These are phyloP conservation scores for Clavispora fructus DNA, from an alignment of 805 yeast species.

Conservation along the genomic window DNA sequence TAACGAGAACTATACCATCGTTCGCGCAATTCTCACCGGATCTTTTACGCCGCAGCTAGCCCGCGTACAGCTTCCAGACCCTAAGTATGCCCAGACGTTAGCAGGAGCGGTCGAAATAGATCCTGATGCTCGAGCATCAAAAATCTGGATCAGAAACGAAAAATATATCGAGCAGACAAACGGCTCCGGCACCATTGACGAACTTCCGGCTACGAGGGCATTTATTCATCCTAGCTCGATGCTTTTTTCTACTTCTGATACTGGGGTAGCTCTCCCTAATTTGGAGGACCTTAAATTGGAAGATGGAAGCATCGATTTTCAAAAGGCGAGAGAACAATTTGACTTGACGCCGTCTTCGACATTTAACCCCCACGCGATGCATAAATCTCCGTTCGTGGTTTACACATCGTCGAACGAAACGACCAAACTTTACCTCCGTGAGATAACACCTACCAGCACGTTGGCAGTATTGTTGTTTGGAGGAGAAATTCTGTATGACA, in stretches of 20 bases:
- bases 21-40: conserved; percentile 70
- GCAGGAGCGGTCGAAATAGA: conserved; percentile 84
- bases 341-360: conserved; percentile 38
- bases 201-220: conserved; percentile 60
- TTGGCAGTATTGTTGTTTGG: conserved; percentile 77
- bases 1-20: conserved; percentile 41
- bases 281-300: conserved; percentile 27
- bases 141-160: conserved; percentile 69
- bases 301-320: conserved; percentile 36
- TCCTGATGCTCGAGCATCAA: conserved; percentile 69
- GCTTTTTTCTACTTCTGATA: conserved; percentile 45
- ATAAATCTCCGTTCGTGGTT: conserved; percentile 56
- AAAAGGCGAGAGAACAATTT: conserved; percentile 24
- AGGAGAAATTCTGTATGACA: conserved; percentile 60
- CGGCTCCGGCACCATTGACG: conserved; percentile 7
- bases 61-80: conserved; percentile 75
- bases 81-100: conserved; percentile 62
- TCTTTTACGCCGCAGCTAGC: conserved; percentile 81
- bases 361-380: conserved; percentile 21
- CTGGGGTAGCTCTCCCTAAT: conserved; percentile 16
- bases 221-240: conserved; percentile 86
- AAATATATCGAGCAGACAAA: conserved; percentile 27
- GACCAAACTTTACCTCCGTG: conserved; percentile 63
- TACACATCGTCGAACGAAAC: conserved; percentile 60
- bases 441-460: conserved; percentile 74